phyloP scores from a whole-genome alignment of 148 eudicot genomes.

The Spergularia bocconei region DNA sequence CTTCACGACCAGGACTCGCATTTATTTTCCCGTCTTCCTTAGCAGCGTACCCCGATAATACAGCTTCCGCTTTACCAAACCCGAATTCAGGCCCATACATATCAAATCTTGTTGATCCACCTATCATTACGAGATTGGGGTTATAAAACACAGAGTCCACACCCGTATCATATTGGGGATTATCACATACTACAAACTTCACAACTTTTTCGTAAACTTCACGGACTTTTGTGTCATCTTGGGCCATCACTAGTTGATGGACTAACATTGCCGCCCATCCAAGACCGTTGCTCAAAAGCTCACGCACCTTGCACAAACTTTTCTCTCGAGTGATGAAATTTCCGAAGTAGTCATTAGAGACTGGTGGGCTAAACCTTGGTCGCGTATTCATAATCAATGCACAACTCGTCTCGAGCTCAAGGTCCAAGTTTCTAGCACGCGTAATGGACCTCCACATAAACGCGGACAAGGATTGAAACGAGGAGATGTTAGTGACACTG shows the following conservation, averaged over 20 bases:
- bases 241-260: neutral
- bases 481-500: constrained; percentile 14
- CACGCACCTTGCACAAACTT: constrained; percentile 39
- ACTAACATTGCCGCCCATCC: constrained; percentile 38
- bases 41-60: constrained; percentile 54
- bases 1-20: constrained; percentile 62
- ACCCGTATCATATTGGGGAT: too few relatives aligned
- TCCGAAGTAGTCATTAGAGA: constrained; percentile 53
- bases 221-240: too few relatives aligned
- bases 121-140: constrained; percentile 42
- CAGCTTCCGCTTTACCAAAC: constrained; percentile 57
- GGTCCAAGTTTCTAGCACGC: constrained; percentile 41
- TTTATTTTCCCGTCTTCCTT: constrained; percentile 81
- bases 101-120: constrained; percentile 65
- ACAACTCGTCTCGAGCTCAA: constrained; percentile 18
- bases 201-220: too few relatives aligned
- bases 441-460: constrained; percentile 79
- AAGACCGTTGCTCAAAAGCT: constrained; percentile 40
- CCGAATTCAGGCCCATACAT: constrained; percentile 83
- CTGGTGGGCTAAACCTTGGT: constrained; percentile 46
- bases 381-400: constrained; percentile 49
- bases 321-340: constrained; percentile 40
- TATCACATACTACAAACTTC: too few relatives aligned
- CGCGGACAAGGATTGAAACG: constrained; percentile 66
- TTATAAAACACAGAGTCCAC: neutral